phyloP scores from a whole-genome alignment of 768 basidiomycete species.

The Russula abietina region DNA sequence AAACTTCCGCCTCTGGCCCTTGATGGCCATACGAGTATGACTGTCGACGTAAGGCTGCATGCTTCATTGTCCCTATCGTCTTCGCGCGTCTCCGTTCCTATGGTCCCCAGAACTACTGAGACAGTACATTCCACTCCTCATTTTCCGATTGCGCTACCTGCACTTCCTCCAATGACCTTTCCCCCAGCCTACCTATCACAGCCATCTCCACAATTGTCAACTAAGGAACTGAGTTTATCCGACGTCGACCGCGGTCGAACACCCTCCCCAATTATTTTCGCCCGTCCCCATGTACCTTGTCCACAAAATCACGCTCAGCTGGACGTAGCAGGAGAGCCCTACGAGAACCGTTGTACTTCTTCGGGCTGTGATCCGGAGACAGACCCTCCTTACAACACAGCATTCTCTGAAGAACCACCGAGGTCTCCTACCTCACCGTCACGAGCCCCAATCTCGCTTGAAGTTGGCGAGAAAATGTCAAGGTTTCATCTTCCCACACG shows the following conservation, averaged over 20 bases:
- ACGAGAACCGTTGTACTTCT: neutral
- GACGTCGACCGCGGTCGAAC: constrained; percentile 10
- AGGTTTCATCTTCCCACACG: constrained; percentile 20
- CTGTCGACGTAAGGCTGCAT: constrained; percentile 6
- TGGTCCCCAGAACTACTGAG: neutral
- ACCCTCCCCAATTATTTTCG: constrained; percentile 22
- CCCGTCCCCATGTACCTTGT: neutral
- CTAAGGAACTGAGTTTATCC: neutral
- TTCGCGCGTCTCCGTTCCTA: constrained; percentile 9
- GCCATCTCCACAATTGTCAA: neutral
- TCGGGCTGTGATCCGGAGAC: neutral
- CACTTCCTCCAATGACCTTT: neutral
- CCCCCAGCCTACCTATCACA: neutral
- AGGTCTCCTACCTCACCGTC: constrained; percentile 12
- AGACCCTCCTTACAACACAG: neutral
- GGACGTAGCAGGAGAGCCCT: neutral
- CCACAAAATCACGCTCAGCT: neutral
- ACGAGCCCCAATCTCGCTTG: constrained; percentile 14
- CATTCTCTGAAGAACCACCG: neutral
- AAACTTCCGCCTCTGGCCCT: neutral
- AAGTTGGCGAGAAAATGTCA: constrained; percentile 2
- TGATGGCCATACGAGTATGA: neutral
- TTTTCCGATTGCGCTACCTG: neutral
- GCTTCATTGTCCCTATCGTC: constrained; percentile 3
- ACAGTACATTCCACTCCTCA: neutral